These are phyloP conservation scores for Ustilago hordei DNA, from an alignment of 1,284 basidiomycete species.

Conservation along the genomic window DNA sequence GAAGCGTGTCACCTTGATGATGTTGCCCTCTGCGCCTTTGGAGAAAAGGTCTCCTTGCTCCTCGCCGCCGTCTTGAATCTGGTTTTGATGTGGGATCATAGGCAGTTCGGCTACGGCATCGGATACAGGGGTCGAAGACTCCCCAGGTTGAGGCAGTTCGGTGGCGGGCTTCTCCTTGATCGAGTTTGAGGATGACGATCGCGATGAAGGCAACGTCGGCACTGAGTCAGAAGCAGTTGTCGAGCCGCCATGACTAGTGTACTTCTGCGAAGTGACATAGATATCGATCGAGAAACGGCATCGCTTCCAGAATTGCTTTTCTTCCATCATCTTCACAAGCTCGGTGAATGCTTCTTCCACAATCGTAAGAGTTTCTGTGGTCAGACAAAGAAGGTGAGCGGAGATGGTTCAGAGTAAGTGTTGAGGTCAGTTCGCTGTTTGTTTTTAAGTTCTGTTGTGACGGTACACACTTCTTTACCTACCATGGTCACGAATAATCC, in stretches of 20 bases:
- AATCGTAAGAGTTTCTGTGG: slow-evolving; percentile 19
- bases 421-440: neutral
- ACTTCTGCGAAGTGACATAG: slow-evolving; percentile 30
- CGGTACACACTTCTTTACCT: neutral
- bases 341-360: slow-evolving; percentile 18
- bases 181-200: slow-evolving; percentile 10
- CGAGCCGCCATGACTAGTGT: neutral
- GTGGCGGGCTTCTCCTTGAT: slow-evolving; percentile 2
- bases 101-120: slow-evolving; percentile 6
- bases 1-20: slow-evolving; percentile 5
- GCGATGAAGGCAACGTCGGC: neutral
- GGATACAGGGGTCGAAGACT: slow-evolving; percentile 7
- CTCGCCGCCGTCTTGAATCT: neutral
- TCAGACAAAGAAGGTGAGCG: neutral
- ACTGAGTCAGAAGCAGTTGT: neutral
- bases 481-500: slow-evolving; percentile 47
- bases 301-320: neutral
- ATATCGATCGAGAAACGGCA: slow-evolving; percentile 27
- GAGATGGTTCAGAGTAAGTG: neutral
- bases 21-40: slow-evolving; percentile 2
- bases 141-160: neutral
- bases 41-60: neutral
- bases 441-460: neutral
- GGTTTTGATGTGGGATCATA: neutral
- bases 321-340: slow-evolving; percentile 14